Percentiles rank a stretch among this genome's conserved stretches.
Conservation (phyloP, 306 rosid species). For the Vigna trinervia region DNA sequence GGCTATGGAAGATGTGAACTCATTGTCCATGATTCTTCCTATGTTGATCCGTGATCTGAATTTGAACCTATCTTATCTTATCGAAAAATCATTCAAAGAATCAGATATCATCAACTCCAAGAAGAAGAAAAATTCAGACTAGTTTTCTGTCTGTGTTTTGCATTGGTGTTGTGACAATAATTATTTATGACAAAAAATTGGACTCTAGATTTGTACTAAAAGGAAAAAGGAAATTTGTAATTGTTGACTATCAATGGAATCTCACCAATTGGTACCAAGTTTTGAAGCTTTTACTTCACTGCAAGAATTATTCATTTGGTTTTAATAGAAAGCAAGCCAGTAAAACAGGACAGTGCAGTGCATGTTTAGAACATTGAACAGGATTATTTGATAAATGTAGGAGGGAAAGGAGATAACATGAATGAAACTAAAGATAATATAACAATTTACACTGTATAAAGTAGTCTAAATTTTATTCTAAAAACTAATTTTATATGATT, state of each 20-base stretch:
- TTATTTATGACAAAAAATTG: constrained; percentile 24
- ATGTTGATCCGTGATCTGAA: constrained; percentile 67
- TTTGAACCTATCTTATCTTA: constrained; percentile 57
- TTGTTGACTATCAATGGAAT: constrained; percentile 36
- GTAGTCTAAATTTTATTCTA: no score
- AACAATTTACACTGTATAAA: no score
- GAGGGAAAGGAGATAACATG: no score
- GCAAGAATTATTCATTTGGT: constrained; percentile 15
- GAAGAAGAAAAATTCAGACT: constrained; percentile 69
- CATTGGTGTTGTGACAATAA: constrained; percentile 30
- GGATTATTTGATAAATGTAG: no score
- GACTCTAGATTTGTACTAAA: constrained; percentile 25
- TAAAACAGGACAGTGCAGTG: neutral
- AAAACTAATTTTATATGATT: no score
- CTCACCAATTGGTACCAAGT: neutral
- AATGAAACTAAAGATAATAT: no score
- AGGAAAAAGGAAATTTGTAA: constrained; percentile 42
- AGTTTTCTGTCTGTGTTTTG: constrained; percentile 45
- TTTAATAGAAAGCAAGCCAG: neutral
- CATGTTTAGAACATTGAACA: neutral
- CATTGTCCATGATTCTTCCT: constrained; percentile 67
- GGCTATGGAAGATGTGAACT: constrained; percentile 81
- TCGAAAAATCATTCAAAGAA: constrained; percentile 64
- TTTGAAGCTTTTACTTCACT: constrained; percentile 1
- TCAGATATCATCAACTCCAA: constrained; percentile 59